Evolutionary conservation across 768 basidiomycete species (phyloP).

Genomic region (Lepiota venenata): DNA sequence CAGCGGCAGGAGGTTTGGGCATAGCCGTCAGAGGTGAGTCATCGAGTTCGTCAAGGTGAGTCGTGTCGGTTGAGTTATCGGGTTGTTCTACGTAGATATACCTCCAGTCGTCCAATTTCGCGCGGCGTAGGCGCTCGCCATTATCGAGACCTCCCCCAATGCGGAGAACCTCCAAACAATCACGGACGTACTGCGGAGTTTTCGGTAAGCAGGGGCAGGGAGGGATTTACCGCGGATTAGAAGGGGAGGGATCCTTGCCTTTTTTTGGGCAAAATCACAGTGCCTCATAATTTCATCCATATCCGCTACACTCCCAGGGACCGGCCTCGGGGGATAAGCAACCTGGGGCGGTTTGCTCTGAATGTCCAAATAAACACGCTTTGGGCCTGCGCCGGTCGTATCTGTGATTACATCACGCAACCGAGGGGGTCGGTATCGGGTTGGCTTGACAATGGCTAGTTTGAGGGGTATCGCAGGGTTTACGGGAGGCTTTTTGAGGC

Average conservation of each 20-base stretch:
- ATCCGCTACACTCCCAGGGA: conserved; percentile 80
- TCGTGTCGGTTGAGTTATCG: conserved; percentile 25
- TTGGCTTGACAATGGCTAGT: conserved; percentile 41
- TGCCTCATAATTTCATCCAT: conserved; percentile 83
- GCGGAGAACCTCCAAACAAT: conserved; percentile 88
- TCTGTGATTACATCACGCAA: conserved; percentile 39
- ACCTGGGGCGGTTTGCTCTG: conserved; percentile 54
- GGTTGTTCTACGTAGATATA: conserved; percentile 72
- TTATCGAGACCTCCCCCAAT: conserved; percentile 84
- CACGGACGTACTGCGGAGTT: conserved; percentile 76
- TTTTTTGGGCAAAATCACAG: conserved; percentile 76
- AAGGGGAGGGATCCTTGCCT: conserved; percentile 40
- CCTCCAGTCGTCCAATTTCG: conserved; percentile 71
- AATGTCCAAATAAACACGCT: conserved; percentile 72
- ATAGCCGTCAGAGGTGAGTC: conserved; percentile 4
- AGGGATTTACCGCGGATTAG: conserved; percentile 7
- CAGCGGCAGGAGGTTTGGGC: conserved; percentile 20
- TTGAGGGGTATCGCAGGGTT: conserved; percentile 68
- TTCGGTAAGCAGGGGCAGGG: neutral
- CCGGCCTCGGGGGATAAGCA: conserved; percentile 83
- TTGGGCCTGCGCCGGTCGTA: conserved; percentile 67
- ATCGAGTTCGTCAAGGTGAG: conserved; percentile 9
- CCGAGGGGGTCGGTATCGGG: conserved; percentile 45
- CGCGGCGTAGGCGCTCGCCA: conserved; percentile 66
- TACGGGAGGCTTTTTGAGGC: conserved; percentile 46